Evolutionary conservation across 331 rosid genomes (phyloP).

Genomic region (Dryas integrifolia): DNA sequence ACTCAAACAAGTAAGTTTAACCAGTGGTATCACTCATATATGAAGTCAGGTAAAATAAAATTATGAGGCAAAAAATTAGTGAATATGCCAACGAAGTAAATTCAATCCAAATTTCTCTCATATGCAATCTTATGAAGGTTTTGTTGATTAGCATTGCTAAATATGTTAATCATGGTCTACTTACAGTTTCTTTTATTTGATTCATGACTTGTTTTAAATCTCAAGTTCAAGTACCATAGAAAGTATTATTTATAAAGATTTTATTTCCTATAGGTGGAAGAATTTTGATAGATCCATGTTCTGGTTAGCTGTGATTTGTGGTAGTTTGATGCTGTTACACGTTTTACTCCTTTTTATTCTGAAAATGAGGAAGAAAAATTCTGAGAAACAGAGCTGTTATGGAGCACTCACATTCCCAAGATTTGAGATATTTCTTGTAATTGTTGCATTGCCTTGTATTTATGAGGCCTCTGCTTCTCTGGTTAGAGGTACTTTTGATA

Average conservation of each 20-base stretch:
- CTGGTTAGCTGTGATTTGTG: constrained; percentile 73
- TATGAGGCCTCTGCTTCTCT: constrained; percentile 65
- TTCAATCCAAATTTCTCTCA: neutral
- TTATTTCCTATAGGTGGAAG: constrained; percentile 59
- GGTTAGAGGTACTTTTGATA: constrained; percentile 52
- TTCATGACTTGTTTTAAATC: neutral
- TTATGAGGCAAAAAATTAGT: neutral
- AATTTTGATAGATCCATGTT: constrained; percentile 70
- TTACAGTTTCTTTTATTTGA: neutral
- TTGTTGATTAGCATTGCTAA: neutral
- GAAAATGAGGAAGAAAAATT: constrained; percentile 59
- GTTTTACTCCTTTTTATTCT: constrained; percentile 52
- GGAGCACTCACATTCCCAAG: constrained; percentile 85
- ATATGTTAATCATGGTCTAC: neutral
- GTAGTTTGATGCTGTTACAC: constrained; percentile 66
- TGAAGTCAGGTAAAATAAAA: neutral
- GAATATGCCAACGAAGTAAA: neutral
- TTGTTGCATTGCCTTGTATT: constrained; percentile 72
- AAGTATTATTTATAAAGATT: neutral
- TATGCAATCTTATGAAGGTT: neutral
- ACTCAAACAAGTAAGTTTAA: constrained; percentile 50
- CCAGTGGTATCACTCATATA: neutral
- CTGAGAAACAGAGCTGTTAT: constrained; percentile 46
- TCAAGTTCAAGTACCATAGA: neutral
- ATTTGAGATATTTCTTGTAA: constrained; percentile 74